A percentile compares a stretch with the other conserved stretches of the same genome.
phyloP scores from a whole-genome alignment of 257 asterid species.

The Primulina tabacum region DNA sequence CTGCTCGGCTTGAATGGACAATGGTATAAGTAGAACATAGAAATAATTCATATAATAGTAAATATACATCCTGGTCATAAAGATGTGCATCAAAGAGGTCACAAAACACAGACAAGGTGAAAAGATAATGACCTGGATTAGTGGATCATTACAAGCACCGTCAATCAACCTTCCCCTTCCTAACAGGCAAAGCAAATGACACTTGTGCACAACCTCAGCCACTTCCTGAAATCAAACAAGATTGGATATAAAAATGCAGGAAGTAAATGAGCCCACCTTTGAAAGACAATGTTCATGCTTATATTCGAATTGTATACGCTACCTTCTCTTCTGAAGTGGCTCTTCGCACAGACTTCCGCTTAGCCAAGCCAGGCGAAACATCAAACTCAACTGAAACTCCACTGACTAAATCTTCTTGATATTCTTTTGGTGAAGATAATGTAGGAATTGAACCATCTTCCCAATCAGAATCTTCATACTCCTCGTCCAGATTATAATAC shows the following conservation, averaged over 20 bases:
- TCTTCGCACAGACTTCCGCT: conserved; percentile 62
- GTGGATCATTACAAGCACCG: conserved; percentile 76
- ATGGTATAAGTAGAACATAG: background rate
- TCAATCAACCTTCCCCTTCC: conserved; percentile 92
- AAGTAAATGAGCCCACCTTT: conserved; percentile 1
- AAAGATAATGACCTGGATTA: conserved; percentile 66
- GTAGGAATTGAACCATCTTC: conserved; percentile 69
- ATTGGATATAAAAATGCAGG: conserved; percentile 16
- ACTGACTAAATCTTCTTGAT: conserved; percentile 35
- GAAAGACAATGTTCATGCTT: conserved; percentile 18
- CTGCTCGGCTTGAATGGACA: background rate
- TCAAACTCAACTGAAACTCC: conserved; percentile 86
- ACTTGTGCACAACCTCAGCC: conserved; percentile 85
- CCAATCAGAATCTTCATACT: conserved; percentile 65
- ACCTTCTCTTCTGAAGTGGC: conserved; percentile 94
- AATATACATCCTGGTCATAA: background rate
- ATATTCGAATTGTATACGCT: conserved; percentile 7
- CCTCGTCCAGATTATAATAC: conserved; percentile 25
- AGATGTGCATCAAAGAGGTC: background rate
- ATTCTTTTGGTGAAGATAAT: conserved; percentile 30
- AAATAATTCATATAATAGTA: background rate
- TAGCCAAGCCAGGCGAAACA: conserved; percentile 47
- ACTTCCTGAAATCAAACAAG: conserved; percentile 54
- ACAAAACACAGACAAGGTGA: background rate
- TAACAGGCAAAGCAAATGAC: conserved; percentile 84